Evolutionary conservation across 371 early-diverging fungal genomes (phyloP).

Genomic region (Mortierella sp.): DNA sequence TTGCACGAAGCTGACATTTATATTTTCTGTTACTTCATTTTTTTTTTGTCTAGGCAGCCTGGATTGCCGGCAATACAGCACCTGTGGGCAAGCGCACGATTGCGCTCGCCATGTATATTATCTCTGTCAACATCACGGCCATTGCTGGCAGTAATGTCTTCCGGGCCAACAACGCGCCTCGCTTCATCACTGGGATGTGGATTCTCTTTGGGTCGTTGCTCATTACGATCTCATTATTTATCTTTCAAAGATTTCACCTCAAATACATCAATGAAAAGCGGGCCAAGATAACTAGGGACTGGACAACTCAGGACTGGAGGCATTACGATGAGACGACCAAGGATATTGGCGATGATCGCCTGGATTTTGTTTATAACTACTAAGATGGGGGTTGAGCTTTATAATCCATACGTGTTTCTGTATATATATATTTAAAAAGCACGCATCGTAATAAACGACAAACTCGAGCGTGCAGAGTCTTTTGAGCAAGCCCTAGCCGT

Average conservation of each 20-base stretch:
- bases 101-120: slow-evolving; percentile 60
- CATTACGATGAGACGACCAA: slow-evolving; percentile 33
- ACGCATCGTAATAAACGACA: no score
- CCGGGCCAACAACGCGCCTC: slow-evolving; percentile 49
- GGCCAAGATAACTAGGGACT: slow-evolving; percentile 27
- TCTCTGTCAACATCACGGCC: slow-evolving; percentile 53
- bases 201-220: slow-evolving; percentile 28
- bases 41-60: slow-evolving; percentile 49
- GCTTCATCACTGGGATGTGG: slow-evolving; percentile 50
- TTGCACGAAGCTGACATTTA: not conserved
- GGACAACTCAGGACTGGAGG: slow-evolving; percentile 50
- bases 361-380: slow-evolving; percentile 18
- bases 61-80: slow-evolving; percentile 63
- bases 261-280: slow-evolving; percentile 15
- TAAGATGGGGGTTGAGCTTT: no score
- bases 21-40: not conserved
- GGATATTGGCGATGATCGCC: slow-evolving; percentile 38
- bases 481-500: no score
- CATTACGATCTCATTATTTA: slow-evolving; percentile 25
- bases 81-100: slow-evolving; percentile 63
- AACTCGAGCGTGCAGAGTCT: no score
- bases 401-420: no score
- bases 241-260: slow-evolving; percentile 34
- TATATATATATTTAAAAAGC: no score
- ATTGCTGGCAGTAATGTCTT: slow-evolving; percentile 58